Percentiles rank a stretch among this genome's conserved stretches.
phyloP scores from a whole-genome alignment of 1,284 basidiomycete genomes.

The Flammula alnicola region DNA sequence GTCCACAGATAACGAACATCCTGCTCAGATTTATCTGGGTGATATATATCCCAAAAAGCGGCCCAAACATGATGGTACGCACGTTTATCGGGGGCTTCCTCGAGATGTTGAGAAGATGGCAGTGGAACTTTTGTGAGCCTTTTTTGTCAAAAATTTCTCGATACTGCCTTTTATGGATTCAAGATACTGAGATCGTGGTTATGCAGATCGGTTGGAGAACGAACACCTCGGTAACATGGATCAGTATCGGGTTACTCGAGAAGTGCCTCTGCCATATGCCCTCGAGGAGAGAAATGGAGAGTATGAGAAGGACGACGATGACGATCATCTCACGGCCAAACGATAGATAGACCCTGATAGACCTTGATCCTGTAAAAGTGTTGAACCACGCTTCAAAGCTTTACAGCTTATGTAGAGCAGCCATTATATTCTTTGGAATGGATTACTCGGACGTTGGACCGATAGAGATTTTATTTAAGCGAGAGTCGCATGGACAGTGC shows the following conservation, averaged over 20 bases:
- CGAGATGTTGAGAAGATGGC: conserved; percentile 83
- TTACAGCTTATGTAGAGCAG: too few relatives aligned
- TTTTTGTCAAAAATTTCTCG: too few relatives aligned
- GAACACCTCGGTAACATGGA: conserved; percentile 87
- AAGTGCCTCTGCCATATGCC: conserved; percentile 77
- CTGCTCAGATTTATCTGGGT: conserved; percentile 84
- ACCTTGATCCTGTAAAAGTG: neutral
- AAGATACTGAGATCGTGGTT: neutral
- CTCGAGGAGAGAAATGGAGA: conserved; percentile 52
- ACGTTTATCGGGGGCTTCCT: conserved; percentile 73
- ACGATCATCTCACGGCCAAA: conserved; percentile 19
- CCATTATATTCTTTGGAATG: too few relatives aligned
- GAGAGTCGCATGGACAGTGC: conserved; percentile 80
- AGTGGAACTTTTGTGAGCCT: conserved; percentile 90
- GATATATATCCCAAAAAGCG: conserved; percentile 68
- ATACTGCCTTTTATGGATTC: conserved; percentile 1
- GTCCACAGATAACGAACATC: conserved; percentile 66
- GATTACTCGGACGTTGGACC: too few relatives aligned
- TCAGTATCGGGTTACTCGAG: conserved; percentile 82
- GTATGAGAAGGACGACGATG: conserved; percentile 33
- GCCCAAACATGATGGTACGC: conserved; percentile 57
- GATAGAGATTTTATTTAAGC: conserved; percentile 35
- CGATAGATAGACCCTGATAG: conserved; percentile 4
- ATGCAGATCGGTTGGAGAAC: conserved; percentile 78
- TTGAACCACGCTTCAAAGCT: too few relatives aligned